Conservation (phyloP, 768 basidiomycete genomes). For the Gloeophyllum trabeum region DNA sequence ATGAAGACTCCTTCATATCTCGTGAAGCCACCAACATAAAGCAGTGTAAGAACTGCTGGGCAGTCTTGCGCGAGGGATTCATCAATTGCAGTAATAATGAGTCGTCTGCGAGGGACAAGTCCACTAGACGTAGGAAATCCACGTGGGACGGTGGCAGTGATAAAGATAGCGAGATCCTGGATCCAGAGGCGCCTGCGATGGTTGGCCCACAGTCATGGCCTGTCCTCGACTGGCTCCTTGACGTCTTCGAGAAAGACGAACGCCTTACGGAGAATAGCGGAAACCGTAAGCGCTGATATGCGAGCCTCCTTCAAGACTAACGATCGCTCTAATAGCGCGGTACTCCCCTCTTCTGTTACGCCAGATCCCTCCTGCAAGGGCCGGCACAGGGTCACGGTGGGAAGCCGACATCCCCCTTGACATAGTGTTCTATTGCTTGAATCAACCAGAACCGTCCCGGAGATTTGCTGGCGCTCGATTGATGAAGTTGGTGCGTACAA, state of each 20-base stretch:
- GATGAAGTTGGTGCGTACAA: constrained; percentile 14
- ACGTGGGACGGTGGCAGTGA: constrained; percentile 11
- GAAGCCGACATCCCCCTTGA: constrained; percentile 41
- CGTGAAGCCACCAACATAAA: constrained; percentile 41
- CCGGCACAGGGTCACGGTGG: constrained; percentile 37
- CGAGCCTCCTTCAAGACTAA: constrained; percentile 2
- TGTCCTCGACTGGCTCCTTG: constrained; percentile 56
- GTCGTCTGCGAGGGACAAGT: neutral
- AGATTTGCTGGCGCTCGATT: constrained; percentile 16
- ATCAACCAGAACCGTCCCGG: constrained; percentile 12
- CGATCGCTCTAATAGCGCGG: constrained; percentile 17
- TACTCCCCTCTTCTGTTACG: constrained; percentile 44
- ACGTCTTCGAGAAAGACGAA: constrained; percentile 63
- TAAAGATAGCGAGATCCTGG: constrained; percentile 15
- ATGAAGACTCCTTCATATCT: constrained; percentile 45
- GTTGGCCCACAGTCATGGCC: constrained; percentile 62
- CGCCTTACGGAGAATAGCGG: constrained; percentile 19
- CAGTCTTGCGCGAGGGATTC: constrained; percentile 44
- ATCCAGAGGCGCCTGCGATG: constrained; percentile 15
- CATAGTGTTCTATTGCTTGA: constrained; percentile 21
- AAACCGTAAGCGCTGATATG: constrained; percentile 20
- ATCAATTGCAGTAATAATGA: constrained; percentile 15
- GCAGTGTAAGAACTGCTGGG: constrained; percentile 49
- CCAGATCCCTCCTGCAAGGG: constrained; percentile 47
- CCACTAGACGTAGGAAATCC: constrained; percentile 1